Base-by-base conservation (phyloP, 1,284 basidiomycete genomes). In the Naganishia albida region DNA sequence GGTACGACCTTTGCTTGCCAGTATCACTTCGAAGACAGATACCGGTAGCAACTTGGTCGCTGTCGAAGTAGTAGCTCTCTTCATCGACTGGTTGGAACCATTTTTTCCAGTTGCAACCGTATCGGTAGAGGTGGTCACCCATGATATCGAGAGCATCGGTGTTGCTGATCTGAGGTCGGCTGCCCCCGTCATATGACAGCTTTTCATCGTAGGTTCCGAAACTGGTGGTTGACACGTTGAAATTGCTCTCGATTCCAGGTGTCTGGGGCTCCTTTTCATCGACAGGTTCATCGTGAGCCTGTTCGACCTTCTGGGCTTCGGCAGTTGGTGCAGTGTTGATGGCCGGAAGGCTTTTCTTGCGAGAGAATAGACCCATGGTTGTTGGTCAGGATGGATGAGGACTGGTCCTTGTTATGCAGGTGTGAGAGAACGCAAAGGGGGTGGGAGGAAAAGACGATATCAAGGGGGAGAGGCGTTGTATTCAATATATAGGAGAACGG, bases 101-200 rank as follows among this genome's bases (percentile, higher is more conserved):
- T 50, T 74, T 72, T 68, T 74, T 74, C 69, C 68, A 66, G 64
- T 73, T 69, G n/a, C 68, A 68, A 28, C 74, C 75, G 23, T 73
- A 72, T 28, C 73, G 69, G 69, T 72, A 75, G 54, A 75, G 73
- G 50, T 75, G 72, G 63, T 77, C 75, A 12, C 73, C 75, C 72
- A 75, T 75, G 59, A 77, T 70, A 52, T 76, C 74, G 34, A 76
- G 63, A 25, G 74, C 73, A 53, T 76, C 74, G 25, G 54, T 56
- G 28, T 56, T 56, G 42, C 54, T 56, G 42, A 56, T 56, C 18
- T 25, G 23, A 18, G 34, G 53, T 13, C 42, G 54, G 16, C 43
- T 16, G 7, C 42, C 43, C 15, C 18, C 26, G 8, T 56, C 42
- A 42, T 28, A 44, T n/a, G n/a, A n/a, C 16, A 25, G 13, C 42